Conservation (phyloP, 176 grass and related monocot genomes). For the Pharus latifolius region DNA sequence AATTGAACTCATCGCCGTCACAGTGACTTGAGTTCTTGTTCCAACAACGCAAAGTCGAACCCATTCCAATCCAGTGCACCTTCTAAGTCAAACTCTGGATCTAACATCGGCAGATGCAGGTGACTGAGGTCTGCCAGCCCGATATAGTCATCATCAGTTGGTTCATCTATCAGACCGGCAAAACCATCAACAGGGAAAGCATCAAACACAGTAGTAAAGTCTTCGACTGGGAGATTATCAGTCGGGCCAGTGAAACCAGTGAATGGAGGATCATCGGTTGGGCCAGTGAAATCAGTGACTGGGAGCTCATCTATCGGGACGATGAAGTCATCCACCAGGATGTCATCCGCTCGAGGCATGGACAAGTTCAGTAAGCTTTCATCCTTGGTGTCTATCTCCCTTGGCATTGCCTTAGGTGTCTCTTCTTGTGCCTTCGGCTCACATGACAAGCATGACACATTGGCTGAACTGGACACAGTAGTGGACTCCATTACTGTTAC, state of each 20-base stretch:
- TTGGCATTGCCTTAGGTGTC: background rate
- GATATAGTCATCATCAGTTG: conserved; percentile 19
- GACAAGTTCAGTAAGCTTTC: conserved; percentile 1
- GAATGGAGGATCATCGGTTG: background rate
- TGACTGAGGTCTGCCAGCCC: conserved; percentile 35
- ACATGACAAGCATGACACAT: conserved; percentile 2
- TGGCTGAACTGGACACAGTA: conserved; percentile 19
- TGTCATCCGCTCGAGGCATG: background rate
- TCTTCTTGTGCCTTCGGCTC: conserved; percentile 12
- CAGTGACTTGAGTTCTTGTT: conserved; percentile 1
- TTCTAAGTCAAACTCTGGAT: conserved; percentile 16
- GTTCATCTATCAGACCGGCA: too few relatives aligned
- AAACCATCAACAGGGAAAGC: too few relatives aligned
- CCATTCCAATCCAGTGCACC: conserved; percentile 24
- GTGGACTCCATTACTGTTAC: background rate
- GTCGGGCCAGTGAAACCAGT: too few relatives aligned
- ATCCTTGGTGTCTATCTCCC: background rate
- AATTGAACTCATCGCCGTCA: background rate
- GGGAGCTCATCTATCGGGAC: conserved; percentile 15
- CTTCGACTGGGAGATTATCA: too few relatives aligned
- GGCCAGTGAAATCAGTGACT: conserved; percentile 10
- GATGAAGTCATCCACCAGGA: conserved; percentile 20
- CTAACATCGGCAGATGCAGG: conserved; percentile 14
- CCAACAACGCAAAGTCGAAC: conserved; percentile 10
- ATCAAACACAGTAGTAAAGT: too few relatives aligned